These are phyloP conservation scores for Sphagnum magellanicum DNA, from an alignment of 228 moss, liverwort and hornwort genomes.

Conservation along the genomic window DNA sequence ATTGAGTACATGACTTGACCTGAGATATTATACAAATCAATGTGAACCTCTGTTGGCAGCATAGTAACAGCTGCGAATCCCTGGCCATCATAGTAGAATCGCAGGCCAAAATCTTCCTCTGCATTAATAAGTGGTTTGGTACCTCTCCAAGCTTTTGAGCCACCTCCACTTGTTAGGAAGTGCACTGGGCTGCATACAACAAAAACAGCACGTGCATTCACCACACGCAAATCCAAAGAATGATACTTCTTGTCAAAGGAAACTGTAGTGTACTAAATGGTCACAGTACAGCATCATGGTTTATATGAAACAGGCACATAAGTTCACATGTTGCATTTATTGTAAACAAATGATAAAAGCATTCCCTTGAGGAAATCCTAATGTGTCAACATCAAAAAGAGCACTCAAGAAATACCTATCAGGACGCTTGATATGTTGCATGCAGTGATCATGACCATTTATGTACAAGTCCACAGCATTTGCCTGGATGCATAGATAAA, in stretches of 20 bases:
- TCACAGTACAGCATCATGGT: no score
- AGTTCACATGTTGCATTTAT: no score
- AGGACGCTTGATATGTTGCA: slow-evolving; percentile 29
- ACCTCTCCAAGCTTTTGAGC: slow-evolving; percentile 40
- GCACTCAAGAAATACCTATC: slow-evolving; percentile 19
- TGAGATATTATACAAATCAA: slow-evolving; percentile 22
- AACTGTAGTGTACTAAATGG: no score
- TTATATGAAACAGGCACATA: no score
- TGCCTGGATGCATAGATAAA: slow-evolving; percentile 12
- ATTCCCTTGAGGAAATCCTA: no score
- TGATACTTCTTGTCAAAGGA: no score
- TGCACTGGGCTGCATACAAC: slow-evolving; percentile 25
- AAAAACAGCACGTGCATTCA: no score
- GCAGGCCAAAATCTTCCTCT: slow-evolving; percentile 6
- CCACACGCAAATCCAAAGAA: no score
- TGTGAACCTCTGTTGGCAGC: slow-evolving; percentile 3
- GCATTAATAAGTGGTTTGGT: not conserved
- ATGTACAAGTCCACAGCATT: slow-evolving; percentile 33
- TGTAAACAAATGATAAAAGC: no score
- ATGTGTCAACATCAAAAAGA: no score
- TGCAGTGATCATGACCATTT: slow-evolving; percentile 45
- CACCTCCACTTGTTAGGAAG: slow-evolving; percentile 42
- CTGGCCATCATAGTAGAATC: slow-evolving; percentile 39
- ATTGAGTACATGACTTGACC: slow-evolving; percentile 24
- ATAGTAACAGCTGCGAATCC: slow-evolving; percentile 38